These are phyloP conservation scores for Mucor indicus DNA, from an alignment of 371 early-diverging fungal genomes.

Conservation along the genomic window DNA sequence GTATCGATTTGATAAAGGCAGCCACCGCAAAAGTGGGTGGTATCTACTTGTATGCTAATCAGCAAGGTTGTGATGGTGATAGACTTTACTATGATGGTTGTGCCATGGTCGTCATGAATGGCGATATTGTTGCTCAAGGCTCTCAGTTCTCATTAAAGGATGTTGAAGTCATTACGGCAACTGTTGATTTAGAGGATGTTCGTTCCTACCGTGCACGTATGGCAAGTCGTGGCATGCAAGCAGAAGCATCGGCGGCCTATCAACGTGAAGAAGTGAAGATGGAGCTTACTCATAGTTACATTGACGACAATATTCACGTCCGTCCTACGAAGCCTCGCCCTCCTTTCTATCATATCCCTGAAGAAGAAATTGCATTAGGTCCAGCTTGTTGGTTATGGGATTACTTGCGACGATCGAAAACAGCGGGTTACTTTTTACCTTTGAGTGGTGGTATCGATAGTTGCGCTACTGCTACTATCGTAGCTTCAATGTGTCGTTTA, in stretches of 20 bases:
- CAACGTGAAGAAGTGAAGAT: constrained; percentile 62
- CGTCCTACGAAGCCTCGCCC: constrained; percentile 28
- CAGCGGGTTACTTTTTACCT: constrained; percentile 92
- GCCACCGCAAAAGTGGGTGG: constrained; percentile 95
- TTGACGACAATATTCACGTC: constrained; percentile 35
- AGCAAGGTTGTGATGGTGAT: constrained; percentile 98
- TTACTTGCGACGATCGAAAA: constrained; percentile 89
- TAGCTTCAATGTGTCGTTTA: constrained; percentile 91
- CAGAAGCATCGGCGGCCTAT: constrained; percentile 58
- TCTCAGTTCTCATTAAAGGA: constrained; percentile 91
- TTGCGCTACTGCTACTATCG: constrained; percentile 91
- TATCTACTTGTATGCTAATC: constrained; percentile 94
- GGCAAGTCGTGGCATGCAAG: constrained; percentile 82
- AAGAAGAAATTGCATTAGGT: constrained; percentile 87
- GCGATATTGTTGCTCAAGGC: constrained; percentile 86
- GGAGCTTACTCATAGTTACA: constrained; percentile 46
- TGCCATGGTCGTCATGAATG: constrained; percentile 89
- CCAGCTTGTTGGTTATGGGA: constrained; percentile 99
- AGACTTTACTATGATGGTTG: constrained; percentile 96
- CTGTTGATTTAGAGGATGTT: constrained; percentile 88
- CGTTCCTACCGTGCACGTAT: constrained; percentile 74
- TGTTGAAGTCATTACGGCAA: constrained; percentile 92
- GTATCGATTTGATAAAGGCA: constrained; percentile 84
- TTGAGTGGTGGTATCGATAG: constrained; percentile 97
- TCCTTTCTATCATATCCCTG: constrained; percentile 59